Evolutionary conservation across 495 filamentous ascomycete species (phyloP).

Genomic region (Amorphotheca resinae): DNA sequence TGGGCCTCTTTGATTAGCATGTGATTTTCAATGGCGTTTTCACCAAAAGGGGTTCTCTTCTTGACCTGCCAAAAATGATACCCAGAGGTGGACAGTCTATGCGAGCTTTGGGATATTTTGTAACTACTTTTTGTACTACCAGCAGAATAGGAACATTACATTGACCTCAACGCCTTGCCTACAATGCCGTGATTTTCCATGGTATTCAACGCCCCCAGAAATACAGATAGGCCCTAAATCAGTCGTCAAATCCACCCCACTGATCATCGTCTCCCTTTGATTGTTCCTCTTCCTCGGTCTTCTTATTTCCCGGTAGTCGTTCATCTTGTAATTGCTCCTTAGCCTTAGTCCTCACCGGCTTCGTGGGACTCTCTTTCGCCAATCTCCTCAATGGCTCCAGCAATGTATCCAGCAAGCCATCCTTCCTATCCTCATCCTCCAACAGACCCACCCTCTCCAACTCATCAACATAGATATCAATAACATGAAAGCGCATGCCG

Average conservation of each 20-base stretch:
- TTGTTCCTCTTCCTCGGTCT: constrained; percentile 21
- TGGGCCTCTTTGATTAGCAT: constrained; percentile 28
- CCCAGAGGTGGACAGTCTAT: constrained; percentile 12
- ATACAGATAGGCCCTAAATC: no score
- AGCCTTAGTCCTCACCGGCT: constrained; percentile 58
- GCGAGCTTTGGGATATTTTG: constrained; percentile 9
- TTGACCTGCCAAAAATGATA: constrained; percentile 15
- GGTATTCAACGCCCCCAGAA: no score
- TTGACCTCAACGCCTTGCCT: constrained; percentile 17
- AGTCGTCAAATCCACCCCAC: constrained; percentile 70
- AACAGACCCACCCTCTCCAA: constrained; percentile 54
- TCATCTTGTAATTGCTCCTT: constrained; percentile 66
- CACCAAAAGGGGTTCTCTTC: neutral
- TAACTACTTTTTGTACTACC: constrained; percentile 13
- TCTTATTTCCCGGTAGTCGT: constrained; percentile 43
- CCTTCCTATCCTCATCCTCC: constrained; percentile 25
- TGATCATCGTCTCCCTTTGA: constrained; percentile 34
- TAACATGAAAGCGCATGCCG: constrained; percentile 73
- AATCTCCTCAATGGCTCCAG: constrained; percentile 48
- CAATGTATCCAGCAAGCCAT: constrained; percentile 35
- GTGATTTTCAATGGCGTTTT: constrained; percentile 6
- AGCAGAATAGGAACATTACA: constrained; percentile 5
- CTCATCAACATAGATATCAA: constrained; percentile 89
- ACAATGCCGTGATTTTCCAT: neutral
- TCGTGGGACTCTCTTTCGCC: constrained; percentile 45